Conservation (phyloP, 257 asterid genomes). For the Petrea volubilis region DNA sequence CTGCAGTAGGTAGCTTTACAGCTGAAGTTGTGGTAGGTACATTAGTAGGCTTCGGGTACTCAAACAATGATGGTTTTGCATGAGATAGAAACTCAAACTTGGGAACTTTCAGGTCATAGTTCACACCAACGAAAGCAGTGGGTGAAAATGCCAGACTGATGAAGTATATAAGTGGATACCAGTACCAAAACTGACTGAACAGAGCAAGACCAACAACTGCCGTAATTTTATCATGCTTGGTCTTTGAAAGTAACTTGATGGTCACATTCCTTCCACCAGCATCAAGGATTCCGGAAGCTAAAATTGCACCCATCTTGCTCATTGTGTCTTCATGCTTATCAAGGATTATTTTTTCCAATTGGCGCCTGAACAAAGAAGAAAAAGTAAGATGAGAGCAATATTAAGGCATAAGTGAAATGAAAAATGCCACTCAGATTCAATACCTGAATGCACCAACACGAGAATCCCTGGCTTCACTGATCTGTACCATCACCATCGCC, state of each 20-base stretch:
- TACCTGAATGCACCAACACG: conserved; percentile 98
- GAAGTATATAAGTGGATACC: conserved; percentile 97
- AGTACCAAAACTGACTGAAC: conserved; percentile 98
- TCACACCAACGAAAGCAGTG: conserved; percentile 92
- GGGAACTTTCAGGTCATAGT: conserved; percentile 88
- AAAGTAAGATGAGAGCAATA: background rate
- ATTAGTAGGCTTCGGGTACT: conserved; percentile 84
- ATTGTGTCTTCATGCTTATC: conserved; percentile 97
- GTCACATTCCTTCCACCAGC: conserved; percentile 98
- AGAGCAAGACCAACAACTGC: conserved; percentile 97
- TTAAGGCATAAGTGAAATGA: background rate
- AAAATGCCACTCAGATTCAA: background rate
- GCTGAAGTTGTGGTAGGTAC: conserved; percentile 72
- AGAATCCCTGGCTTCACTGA: conserved; percentile 91
- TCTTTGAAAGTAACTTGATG: conserved; percentile 79
- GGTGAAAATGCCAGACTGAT: conserved; percentile 93
- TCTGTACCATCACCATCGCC: conserved; percentile 99
- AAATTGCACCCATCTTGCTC: conserved; percentile 99
- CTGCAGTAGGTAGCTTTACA: conserved; percentile 87
- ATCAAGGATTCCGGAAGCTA: conserved; percentile 95
- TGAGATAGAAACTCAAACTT: conserved; percentile 88
- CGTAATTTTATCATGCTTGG: conserved; percentile 81
- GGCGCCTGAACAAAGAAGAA: conserved; percentile 54
- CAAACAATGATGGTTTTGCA: conserved; percentile 88
- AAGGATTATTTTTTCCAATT: conserved; percentile 82